Conservation (phyloP, 768 basidiomycete species). For the button mushroom (Agaricus bisporus) region DNA sequence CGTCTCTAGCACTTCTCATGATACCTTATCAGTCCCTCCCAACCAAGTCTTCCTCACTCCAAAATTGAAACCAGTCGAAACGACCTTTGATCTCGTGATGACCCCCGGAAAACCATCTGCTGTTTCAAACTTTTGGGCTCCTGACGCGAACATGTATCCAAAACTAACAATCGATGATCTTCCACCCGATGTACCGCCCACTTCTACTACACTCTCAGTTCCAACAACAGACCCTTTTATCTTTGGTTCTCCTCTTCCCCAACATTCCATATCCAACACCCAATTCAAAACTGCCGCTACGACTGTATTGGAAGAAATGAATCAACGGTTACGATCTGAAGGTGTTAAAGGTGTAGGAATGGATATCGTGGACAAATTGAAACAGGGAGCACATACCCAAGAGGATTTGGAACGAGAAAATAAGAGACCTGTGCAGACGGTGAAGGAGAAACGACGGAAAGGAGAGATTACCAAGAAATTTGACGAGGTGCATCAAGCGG, state of each 20-base stretch:
- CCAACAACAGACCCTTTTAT: conserved; percentile 46
- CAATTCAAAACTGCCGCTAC: conserved; percentile 63
- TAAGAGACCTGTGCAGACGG: conserved; percentile 26
- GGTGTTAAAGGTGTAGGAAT: conserved; percentile 45
- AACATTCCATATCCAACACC: conserved; percentile 54
- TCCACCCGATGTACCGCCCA: conserved; percentile 15
- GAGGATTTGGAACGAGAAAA: conserved; percentile 18
- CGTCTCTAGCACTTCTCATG: conserved; percentile 26
- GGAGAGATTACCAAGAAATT: conserved; percentile 38
- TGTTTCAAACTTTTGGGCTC: conserved; percentile 25
- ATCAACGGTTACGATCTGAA: conserved; percentile 54
- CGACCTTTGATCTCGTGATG: conserved; percentile 62
- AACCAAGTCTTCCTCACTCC: conserved; percentile 40
- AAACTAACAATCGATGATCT: conserved; percentile 29
- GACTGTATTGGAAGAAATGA: conserved; percentile 81
- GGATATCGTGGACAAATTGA: conserved; percentile 38
- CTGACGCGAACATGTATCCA: conserved; percentile 30
- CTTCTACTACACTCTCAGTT: conserved; percentile 7
- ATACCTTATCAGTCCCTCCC: not conserved
- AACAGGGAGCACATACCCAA: conserved; percentile 21
- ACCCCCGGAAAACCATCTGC: conserved; percentile 34
- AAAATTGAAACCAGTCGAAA: conserved; percentile 57
- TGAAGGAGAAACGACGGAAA: conserved; percentile 4
- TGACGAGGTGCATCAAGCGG: conserved; percentile 54
- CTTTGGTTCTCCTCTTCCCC: conserved; percentile 72